phyloP scores from a whole-genome alignment of 2,329 filamentous ascomycete species.

The Botrytis tulipae region DNA sequence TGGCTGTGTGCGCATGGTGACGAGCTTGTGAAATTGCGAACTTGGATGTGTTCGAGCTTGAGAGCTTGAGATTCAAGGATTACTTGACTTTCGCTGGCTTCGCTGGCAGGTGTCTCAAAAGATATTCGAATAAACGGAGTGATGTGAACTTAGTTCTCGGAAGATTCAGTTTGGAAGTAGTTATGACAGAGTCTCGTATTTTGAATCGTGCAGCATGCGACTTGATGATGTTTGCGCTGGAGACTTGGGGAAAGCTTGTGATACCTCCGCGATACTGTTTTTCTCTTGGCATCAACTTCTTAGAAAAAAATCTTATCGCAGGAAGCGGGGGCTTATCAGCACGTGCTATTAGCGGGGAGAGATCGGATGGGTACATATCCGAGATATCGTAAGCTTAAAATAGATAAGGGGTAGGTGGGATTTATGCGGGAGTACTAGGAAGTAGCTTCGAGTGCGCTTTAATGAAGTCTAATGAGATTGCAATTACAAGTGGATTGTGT shows the following conservation, averaged over 20 bases:
- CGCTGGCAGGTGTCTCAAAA: background rate
- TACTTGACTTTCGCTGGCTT: background rate
- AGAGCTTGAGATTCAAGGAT: background rate
- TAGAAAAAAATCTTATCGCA: slow-evolving; percentile 18
- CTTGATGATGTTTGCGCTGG: background rate
- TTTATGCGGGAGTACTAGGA: background rate
- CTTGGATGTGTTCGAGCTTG: background rate
- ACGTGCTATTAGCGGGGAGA: background rate
- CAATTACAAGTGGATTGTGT: background rate
- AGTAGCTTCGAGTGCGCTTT: background rate
- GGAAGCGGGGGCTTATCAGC: slow-evolving; percentile 14
- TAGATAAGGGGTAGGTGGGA: slow-evolving; percentile 1
- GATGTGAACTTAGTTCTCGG: background rate
- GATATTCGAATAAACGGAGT: background rate
- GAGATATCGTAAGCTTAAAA: no score
- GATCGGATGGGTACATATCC: background rate
- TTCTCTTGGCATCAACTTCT: background rate
- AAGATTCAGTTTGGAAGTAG: background rate
- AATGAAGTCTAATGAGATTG: background rate
- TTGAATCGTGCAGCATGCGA: background rate
- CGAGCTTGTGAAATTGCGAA: background rate
- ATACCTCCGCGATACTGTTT: background rate
- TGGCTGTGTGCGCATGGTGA: slow-evolving; percentile 46
- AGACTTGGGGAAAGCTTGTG: background rate
- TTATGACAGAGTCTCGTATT: background rate